These are phyloP conservation scores for Colletotrichum incanum DNA, from an alignment of 2,329 filamentous ascomycete species.

Conservation along the genomic window DNA sequence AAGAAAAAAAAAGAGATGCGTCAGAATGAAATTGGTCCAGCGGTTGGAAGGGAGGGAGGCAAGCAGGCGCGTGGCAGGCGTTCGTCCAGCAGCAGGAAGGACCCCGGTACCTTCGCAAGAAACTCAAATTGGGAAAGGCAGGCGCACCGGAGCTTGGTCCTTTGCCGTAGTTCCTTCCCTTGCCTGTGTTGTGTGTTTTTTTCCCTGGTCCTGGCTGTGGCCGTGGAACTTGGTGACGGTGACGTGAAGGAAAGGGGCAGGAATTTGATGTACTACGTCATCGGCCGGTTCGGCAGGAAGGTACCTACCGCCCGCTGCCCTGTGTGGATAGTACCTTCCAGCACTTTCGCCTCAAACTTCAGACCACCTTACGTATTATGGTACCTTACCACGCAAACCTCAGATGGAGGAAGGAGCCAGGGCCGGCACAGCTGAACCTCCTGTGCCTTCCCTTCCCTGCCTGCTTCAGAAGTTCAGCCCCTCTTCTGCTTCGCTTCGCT, in stretches of 20 bases:
- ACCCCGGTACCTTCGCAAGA: not conserved
- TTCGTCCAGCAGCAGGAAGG: slow-evolving; percentile 9
- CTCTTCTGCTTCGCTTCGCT: slow-evolving; percentile 2
- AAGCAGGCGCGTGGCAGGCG: slow-evolving; percentile 18
- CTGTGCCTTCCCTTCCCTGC: slow-evolving; percentile 3
- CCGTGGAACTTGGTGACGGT: slow-evolving; percentile 33
- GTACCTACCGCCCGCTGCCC: not conserved
- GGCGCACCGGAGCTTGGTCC: slow-evolving; percentile 34
- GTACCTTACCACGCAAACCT: not conserved
- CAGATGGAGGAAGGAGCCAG: not conserved
- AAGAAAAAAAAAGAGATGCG: slow-evolving; percentile 9
- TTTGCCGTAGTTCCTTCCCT: slow-evolving; percentile 16
- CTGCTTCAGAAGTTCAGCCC: slow-evolving; percentile 3
- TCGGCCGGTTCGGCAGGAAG: slow-evolving; percentile 1
- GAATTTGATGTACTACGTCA: slow-evolving; percentile 41
- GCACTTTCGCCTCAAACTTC: not conserved
- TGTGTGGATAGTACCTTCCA: not conserved
- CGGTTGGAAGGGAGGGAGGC: slow-evolving; percentile 22
- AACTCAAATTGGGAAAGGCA: slow-evolving; percentile 20
- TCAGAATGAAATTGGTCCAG: slow-evolving; percentile 32
- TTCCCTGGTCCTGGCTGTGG: slow-evolving; percentile 6
- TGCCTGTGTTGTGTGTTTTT: not conserved
- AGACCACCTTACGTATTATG: not conserved
- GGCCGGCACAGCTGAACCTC: not conserved
- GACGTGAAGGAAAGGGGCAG: slow-evolving; percentile 37